Base-by-base conservation (phyloP, 495 filamentous ascomycete species). In the Podospora pseudoanserina region DNA sequence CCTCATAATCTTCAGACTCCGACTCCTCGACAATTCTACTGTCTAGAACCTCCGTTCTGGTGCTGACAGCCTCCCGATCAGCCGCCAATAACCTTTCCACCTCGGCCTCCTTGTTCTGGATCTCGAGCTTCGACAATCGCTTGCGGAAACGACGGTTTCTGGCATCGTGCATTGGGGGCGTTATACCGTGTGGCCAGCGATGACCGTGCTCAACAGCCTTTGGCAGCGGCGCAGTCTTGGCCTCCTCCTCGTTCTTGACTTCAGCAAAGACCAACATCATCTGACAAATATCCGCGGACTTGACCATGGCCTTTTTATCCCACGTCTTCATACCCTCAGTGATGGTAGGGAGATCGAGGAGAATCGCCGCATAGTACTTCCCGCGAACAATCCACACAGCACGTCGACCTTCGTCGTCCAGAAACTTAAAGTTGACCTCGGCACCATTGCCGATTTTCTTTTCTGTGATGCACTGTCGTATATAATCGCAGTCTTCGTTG, bases 311-410 rank as follows among this genome's bases (percentile, higher is more conserved):
- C 68, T 90, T 92, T 75, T 89, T 90, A 73, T 98, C 95, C 90
- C 95, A 97, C 64, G 90, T 94, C 80, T 99, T 99, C 89, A 96
- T 96, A 9, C 89, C 90, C 78, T 99, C 95, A 2, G 96, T 87
- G 67, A 99, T 90, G 70, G 90, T 94, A 0, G 95, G 95, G 13
- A 99, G 81, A 68, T 98, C 94, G 5, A 97, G 90, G 63, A 98
- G 79, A 5, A 87, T 81, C 23, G 92, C 93, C 0, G 94, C 92
- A 73, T 94, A 99, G 30, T 86, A 80, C 60, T 87, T 79, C 1
- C 88, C 88, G 18, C 87, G 82, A 27, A 99, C 84, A 15, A 80
- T 87, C 1, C 97, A 76, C 60, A 91, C 79, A 1, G 90, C 89
- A 11, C 93, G 87, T 60, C 95, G 87, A 2, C 88, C 88, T 61